These are phyloP conservation scores for Steccherinum ochraceum DNA, from an alignment of 768 basidiomycete species.

Conservation along the genomic window DNA sequence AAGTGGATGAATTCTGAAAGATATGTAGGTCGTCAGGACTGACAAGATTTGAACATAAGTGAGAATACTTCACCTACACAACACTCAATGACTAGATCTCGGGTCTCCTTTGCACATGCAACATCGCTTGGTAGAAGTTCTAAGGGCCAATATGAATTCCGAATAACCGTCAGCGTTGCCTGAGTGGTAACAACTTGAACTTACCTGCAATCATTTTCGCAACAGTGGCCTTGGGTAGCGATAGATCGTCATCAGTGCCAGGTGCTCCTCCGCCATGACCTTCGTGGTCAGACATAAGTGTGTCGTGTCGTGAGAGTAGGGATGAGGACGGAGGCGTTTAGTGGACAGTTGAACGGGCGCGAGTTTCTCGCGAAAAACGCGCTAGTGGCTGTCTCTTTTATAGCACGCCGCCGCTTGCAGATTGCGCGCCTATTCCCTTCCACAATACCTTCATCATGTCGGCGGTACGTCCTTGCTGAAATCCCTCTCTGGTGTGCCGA, in stretches of 20 bases:
- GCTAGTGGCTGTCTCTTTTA: slow-evolving; percentile 17
- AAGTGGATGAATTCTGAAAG: slow-evolving; percentile 93
- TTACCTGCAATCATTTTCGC: slow-evolving; percentile 93
- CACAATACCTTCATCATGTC: slow-evolving; percentile 57
- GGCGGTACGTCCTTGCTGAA: slow-evolving; percentile 36
- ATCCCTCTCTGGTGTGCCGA: not conserved
- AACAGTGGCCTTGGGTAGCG: slow-evolving; percentile 94
- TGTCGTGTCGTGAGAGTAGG: not conserved
- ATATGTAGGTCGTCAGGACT: slow-evolving; percentile 3
- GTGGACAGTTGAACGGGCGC: not conserved
- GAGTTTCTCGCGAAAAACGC: not conserved
- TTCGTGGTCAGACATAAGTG: slow-evolving; percentile 88
- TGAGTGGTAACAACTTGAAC: not conserved
- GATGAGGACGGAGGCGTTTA: slow-evolving; percentile 2
- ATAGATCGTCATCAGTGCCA: slow-evolving; percentile 84
- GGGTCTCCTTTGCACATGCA: slow-evolving; percentile 90
- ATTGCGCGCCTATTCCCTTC: slow-evolving; percentile 34
- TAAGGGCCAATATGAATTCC: slow-evolving; percentile 25
- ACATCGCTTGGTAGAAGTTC: slow-evolving; percentile 88
- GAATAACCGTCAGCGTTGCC: slow-evolving; percentile 7
- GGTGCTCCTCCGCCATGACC: slow-evolving; percentile 53
- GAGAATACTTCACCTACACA: slow-evolving; percentile 85
- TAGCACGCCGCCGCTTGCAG: slow-evolving; percentile 26
- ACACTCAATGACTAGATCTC: slow-evolving; percentile 95
- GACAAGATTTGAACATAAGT: not conserved